Percentiles rank a stretch among this genome's conserved stretches.
These are phyloP conservation scores for Luffa aegyptiaca DNA, from an alignment of 306 rosid genomes.

Conservation along the genomic window DNA sequence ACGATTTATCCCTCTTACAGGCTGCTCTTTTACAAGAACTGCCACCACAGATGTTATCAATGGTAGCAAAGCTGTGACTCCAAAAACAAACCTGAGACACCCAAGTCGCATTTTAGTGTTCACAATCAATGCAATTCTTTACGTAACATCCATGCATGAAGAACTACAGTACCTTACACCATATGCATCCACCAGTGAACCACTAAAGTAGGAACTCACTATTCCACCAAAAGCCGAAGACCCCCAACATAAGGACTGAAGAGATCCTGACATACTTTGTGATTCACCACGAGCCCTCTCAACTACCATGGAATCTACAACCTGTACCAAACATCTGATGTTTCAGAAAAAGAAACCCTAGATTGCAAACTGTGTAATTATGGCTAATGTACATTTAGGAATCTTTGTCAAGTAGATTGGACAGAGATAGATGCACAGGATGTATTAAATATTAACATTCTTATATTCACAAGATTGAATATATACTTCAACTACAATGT, in stretches of 20 bases:
- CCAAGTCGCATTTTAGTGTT: not conserved
- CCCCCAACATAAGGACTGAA: slow-evolving; percentile 98
- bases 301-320: slow-evolving; percentile 99
- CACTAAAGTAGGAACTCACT: slow-evolving; percentile 94
- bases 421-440: not conserved
- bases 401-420: not conserved
- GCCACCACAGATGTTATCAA: slow-evolving; percentile 89
- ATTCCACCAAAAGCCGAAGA: slow-evolving; percentile 98
- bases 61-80: slow-evolving; percentile 85
- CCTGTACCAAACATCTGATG: slow-evolving; percentile 49
- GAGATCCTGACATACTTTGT: slow-evolving; percentile 94
- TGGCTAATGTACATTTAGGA: not conserved
- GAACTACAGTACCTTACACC: slow-evolving; percentile 71
- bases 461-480: not conserved
- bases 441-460: not conserved
- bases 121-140: not conserved
- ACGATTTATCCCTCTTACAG: slow-evolving; percentile 34
- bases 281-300: slow-evolving; percentile 99
- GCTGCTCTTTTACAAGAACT: slow-evolving; percentile 84
- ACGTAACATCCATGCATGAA: not conserved
- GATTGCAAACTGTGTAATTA: not conserved
- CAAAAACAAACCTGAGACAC: slow-evolving; percentile 87
- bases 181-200: slow-evolving; percentile 75
- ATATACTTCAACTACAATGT: not conserved
- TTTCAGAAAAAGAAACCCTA: not conserved